A percentile compares a stretch with the other conserved stretches of the same genome.
Evolutionary conservation across 108 stramenopile species (phyloP).

Genomic region (Aureococcus anophagefferens): DNA sequence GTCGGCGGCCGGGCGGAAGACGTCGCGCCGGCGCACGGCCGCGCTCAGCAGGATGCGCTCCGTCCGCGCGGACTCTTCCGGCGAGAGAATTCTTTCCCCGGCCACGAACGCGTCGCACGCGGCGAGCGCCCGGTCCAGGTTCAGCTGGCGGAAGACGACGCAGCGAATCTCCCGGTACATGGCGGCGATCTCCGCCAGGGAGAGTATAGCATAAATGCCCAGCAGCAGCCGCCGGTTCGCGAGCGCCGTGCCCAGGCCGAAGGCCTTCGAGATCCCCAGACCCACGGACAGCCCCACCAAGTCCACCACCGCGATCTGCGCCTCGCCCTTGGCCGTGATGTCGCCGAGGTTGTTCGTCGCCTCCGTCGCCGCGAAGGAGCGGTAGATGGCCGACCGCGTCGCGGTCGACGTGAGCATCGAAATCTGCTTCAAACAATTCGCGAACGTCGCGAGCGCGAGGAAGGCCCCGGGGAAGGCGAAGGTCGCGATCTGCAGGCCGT

Average conservation of each 20-base stretch:
- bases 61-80: not conserved
- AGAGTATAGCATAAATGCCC: conserved; percentile 53
- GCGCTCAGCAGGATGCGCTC: conserved; percentile 23
- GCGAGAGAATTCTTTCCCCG: conserved; percentile 8
- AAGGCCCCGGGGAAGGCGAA: conserved; percentile 69
- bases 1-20: conserved; percentile 11
- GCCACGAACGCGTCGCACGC: conserved; percentile 27
- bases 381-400: conserved; percentile 80
- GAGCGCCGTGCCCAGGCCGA: conserved; percentile 5
- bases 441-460: conserved; percentile 69
- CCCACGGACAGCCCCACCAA: conserved; percentile 72
- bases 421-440: conserved; percentile 78
- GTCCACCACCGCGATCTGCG: conserved; percentile 87
- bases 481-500: conserved; percentile 72
- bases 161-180: conserved; percentile 72
- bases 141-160: conserved; percentile 69
- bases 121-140: conserved; percentile 69
- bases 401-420: conserved; percentile 72
- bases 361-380: conserved; percentile 54
- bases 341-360: conserved; percentile 81
- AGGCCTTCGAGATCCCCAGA: conserved; percentile 38
- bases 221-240: conserved; percentile 24
- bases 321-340: conserved; percentile 90
- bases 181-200: conserved; percentile 66
- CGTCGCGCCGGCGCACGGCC: not conserved